These are phyloP conservation scores for Parietichytrium sp. DNA, from an alignment of 108 stramenopile genomes.

Conservation along the genomic window DNA sequence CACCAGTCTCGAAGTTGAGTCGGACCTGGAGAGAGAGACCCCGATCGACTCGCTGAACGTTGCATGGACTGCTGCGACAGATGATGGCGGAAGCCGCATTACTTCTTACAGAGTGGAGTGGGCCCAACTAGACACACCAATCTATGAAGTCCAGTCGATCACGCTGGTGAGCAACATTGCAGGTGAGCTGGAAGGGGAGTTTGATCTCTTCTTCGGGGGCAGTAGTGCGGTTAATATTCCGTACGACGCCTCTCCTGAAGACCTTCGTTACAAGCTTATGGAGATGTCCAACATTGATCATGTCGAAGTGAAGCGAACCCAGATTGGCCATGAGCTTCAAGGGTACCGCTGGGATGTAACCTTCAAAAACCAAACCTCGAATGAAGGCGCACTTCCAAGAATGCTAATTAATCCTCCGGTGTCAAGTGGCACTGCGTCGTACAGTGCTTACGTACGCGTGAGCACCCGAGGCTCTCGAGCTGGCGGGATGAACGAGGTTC, in stretches of 20 bases:
- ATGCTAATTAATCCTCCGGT: neutral
- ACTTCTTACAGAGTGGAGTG: constrained; percentile 58
- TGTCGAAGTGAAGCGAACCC: neutral
- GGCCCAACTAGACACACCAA: constrained; percentile 44
- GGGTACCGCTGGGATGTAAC: constrained; percentile 70
- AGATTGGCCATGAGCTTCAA: constrained; percentile 32
- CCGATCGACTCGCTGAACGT: constrained; percentile 23
- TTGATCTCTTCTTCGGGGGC: neutral
- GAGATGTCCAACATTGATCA: constrained; percentile 46
- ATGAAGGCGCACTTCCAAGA: constrained; percentile 64
- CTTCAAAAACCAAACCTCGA: constrained; percentile 55
- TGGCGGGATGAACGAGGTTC: neutral
- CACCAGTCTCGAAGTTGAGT: constrained; percentile 26
- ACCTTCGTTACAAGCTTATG: constrained; percentile 51
- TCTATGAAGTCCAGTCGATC: constrained; percentile 53
- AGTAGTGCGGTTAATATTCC: neutral
- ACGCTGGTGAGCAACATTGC: neutral
- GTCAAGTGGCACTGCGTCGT: neutral
- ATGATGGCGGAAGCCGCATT: constrained; percentile 52
- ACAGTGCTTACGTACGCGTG: neutral
- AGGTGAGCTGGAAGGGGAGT: neutral
- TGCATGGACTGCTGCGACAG: constrained; percentile 46
- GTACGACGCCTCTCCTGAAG: neutral
- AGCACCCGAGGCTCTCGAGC: neutral
- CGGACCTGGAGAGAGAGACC: constrained; percentile 9